phyloP scores from a whole-genome alignment of 768 basidiomycete species.

The Termitomyces sp. region DNA sequence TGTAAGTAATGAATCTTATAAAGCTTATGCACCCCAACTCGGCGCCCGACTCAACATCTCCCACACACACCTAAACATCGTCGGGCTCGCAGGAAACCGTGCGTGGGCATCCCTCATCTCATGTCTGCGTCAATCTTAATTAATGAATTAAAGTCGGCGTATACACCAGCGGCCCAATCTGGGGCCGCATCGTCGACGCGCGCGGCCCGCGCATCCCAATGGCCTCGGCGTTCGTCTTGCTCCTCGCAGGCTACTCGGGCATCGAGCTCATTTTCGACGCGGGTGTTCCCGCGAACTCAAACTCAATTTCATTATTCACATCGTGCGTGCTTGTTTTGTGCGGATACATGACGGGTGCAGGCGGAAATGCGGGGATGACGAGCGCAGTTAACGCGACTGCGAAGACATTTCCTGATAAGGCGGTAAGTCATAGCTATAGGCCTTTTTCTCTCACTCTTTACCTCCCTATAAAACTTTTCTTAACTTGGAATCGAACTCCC shows the following conservation, averaged over 20 bases:
- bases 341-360: slow-evolving; percentile 72
- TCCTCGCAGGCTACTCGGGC: slow-evolving; percentile 72
- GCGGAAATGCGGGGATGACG: slow-evolving; percentile 68
- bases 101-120: slow-evolving; percentile 17
- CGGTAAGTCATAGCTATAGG: slow-evolving; percentile 39
- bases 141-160: slow-evolving; percentile 61
- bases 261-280: slow-evolving; percentile 66
- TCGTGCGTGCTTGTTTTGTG: slow-evolving; percentile 56
- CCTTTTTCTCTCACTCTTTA: no score
- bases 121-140: no score
- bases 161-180: slow-evolving; percentile 70
- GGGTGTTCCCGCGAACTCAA: slow-evolving; percentile 35
- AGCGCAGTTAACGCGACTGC: slow-evolving; percentile 81
- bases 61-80: slow-evolving; percentile 79
- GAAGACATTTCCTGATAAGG: slow-evolving; percentile 71
- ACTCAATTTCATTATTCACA: slow-evolving; percentile 34
- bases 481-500: background rate
- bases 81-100: slow-evolving; percentile 81
- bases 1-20: background rate
- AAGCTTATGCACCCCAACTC: slow-evolving; percentile 86
- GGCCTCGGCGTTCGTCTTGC: slow-evolving; percentile 49
- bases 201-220: slow-evolving; percentile 71
- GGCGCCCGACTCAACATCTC: slow-evolving; percentile 70
- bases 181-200: slow-evolving; percentile 76
- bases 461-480: no score